A percentile compares a stretch with the other conserved stretches of the same genome.
These are phyloP conservation scores for Zanthoxylum bungeanum DNA, from an alignment of 345 rosid species.

Conservation along the genomic window DNA sequence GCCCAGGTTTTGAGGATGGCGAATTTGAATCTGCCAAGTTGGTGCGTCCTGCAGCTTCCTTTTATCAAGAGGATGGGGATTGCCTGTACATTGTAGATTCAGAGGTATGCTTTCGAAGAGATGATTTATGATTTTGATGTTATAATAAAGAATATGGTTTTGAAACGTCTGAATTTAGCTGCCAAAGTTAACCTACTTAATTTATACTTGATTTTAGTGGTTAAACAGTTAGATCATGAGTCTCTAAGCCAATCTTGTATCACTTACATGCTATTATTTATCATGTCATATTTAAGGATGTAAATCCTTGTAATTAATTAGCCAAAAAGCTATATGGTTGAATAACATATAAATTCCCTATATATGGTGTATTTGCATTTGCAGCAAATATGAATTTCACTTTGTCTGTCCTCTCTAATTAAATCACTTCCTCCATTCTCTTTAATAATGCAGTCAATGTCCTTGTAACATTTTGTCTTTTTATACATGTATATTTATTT, in stretches of 20 bases:
- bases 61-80: constrained; percentile 62
- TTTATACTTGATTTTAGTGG: neutral
- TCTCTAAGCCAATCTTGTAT: neutral
- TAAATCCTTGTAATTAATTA: neutral
- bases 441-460: neutral
- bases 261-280: neutral
- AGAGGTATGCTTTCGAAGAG: constrained; percentile 54
- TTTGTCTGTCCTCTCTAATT: neutral
- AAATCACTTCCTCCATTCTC: neutral
- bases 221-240: neutral
- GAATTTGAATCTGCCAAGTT: constrained; percentile 86
- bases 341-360: neutral
- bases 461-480: no score
- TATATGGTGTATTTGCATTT: neutral
- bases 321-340: neutral
- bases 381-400: neutral
- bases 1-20: constrained; percentile 97
- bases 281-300: neutral
- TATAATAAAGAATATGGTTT: neutral
- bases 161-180: neutral
- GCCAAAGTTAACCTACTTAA: neutral
- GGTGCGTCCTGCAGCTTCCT: constrained; percentile 72
- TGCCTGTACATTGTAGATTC: constrained; percentile 88
- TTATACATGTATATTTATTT: neutral
- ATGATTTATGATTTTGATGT: constrained; percentile 5